Conservation (phyloP, 106 monocot genomes). For the Alisma plantagoaquatica region DNA sequence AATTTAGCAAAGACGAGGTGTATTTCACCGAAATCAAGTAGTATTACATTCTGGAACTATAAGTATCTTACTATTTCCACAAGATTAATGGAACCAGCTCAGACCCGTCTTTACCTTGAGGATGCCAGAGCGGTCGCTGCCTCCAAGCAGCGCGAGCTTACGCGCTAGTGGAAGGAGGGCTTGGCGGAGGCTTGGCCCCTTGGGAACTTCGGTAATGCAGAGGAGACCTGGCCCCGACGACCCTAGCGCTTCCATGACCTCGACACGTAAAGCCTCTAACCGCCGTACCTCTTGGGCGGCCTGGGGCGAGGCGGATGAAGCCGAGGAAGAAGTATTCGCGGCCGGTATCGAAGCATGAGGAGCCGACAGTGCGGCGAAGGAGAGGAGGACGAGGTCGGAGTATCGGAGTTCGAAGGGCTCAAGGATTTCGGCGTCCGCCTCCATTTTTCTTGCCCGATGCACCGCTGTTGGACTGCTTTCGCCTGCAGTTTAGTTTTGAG, state of each 20-base stretch:
- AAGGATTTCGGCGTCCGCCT: constrained; percentile 20
- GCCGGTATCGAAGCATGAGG: neutral
- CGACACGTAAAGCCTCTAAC: constrained; percentile 27
- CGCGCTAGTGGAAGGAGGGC: constrained; percentile 63
- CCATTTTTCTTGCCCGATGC: neutral
- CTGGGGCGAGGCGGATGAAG: neutral
- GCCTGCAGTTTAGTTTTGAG: no score
- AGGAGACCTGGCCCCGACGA: constrained; percentile 75
- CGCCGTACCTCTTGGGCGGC: constrained; percentile 10
- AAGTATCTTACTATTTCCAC: no score
- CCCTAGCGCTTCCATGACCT: constrained; percentile 58
- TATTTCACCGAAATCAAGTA: no score
- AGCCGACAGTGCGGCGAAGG: constrained; percentile 14
- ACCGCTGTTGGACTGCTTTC: no score
- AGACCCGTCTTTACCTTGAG: constrained; percentile 49
- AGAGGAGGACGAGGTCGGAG: constrained; percentile 61
- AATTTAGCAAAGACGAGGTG: no score
- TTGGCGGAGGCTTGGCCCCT: constrained; percentile 28
- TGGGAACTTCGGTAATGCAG: constrained; percentile 44
- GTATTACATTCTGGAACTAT: no score
- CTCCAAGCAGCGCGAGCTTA: constrained; percentile 49
- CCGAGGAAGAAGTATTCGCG: neutral
- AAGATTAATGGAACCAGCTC: neutral
- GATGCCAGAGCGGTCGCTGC: constrained; percentile 40
- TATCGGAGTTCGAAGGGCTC: constrained; percentile 48